These are phyloP conservation scores for Graphilbum ipis-grandicollis DNA, from an alignment of 2,329 filamentous ascomycete species.

Conservation along the genomic window DNA sequence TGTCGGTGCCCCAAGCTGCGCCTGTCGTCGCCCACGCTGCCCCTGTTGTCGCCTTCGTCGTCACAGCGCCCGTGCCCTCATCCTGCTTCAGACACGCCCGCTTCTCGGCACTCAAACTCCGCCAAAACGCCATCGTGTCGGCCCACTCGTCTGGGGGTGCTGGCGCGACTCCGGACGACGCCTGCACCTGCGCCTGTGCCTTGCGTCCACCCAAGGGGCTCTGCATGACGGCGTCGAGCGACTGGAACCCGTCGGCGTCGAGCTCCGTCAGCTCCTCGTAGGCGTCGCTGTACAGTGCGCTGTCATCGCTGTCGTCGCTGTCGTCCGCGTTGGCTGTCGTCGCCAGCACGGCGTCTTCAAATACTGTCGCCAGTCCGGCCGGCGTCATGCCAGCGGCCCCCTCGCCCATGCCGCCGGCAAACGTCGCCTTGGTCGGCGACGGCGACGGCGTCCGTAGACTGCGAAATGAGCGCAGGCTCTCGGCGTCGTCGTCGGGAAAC, in stretches of 20 bases:
- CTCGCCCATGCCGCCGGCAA: background rate
- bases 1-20: conserved; percentile 13
- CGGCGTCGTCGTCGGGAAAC: conserved; percentile 30
- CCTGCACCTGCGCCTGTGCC: conserved; percentile 4
- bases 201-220: conserved; percentile 29
- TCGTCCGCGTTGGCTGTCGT: background rate
- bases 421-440: background rate
- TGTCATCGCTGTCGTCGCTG: conserved; percentile 15
- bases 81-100: conserved; percentile 44
- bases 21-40: conserved; percentile 27
- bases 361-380: conserved; percentile 9
- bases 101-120: conserved; percentile 42
- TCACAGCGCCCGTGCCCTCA: conserved; percentile 26
- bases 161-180: too few relatives aligned
- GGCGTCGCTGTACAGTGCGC: conserved; percentile 57
- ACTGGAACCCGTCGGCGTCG: conserved; percentile 51
- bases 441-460: background rate
- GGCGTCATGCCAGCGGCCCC: too few relatives aligned
- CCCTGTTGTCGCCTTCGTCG: conserved; percentile 23
- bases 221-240: conserved; percentile 54
- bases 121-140: conserved; percentile 58
- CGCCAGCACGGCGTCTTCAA: conserved; percentile 15
- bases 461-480: conserved; percentile 2
- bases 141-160: too few relatives aligned
- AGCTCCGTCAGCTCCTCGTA: conserved; percentile 53